phyloP scores from a whole-genome alignment of 306 rosid species.

The Dryas alaskensis region DNA sequence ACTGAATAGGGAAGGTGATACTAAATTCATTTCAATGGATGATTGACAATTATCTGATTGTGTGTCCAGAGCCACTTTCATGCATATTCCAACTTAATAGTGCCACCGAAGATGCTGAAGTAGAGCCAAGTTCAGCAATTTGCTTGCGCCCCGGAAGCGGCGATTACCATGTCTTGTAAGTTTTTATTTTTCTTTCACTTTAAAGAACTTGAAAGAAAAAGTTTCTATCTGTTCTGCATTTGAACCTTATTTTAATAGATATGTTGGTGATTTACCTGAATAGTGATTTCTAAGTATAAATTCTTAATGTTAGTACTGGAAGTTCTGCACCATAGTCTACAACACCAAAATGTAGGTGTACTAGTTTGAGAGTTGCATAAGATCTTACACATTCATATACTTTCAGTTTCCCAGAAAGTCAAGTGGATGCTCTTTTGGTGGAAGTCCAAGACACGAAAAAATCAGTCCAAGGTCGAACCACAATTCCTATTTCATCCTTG shows the following conservation, averaged over 20 bases:
- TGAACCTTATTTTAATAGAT: background rate
- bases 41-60: slow-evolving; percentile 17
- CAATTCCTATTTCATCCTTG: slow-evolving; percentile 76
- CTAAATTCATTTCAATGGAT: background rate
- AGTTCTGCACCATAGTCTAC: slow-evolving; percentile 17
- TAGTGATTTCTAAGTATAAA: no score
- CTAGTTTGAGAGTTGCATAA: background rate
- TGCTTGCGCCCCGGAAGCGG: slow-evolving; percentile 73
- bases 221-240: background rate
- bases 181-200: slow-evolving; percentile 6
- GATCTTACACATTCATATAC: slow-evolving; percentile 24
- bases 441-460: slow-evolving; percentile 74
- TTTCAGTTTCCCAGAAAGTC: slow-evolving; percentile 92
- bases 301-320: background rate
- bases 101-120: slow-evolving; percentile 59
- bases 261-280: background rate
- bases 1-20: background rate
- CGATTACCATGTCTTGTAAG: slow-evolving; percentile 90
- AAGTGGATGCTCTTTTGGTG: slow-evolving; percentile 76
- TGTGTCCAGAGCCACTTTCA: slow-evolving; percentile 67
- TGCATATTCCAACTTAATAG: slow-evolving; percentile 82
- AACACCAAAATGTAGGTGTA: background rate
- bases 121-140: slow-evolving; percentile 56
- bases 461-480: slow-evolving; percentile 70
- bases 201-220: background rate